Evolutionary conservation across 495 filamentous ascomycete genomes (phyloP).

Genomic region (Aspergillus panamensis): DNA sequence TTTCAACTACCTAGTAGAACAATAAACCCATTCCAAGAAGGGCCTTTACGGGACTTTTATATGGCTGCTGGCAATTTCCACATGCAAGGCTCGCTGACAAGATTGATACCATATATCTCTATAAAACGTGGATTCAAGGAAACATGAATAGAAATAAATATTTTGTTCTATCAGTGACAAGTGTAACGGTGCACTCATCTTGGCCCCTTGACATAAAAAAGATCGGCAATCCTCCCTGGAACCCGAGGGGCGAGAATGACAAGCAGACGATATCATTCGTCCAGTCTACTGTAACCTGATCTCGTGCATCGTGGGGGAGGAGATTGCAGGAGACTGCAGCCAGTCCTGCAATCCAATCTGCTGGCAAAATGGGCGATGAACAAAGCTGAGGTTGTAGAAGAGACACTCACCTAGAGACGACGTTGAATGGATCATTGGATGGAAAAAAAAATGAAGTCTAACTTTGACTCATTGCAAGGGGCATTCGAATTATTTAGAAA

Average conservation of each 20-base stretch:
- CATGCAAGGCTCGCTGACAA: not conserved
- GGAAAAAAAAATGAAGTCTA: not conserved
- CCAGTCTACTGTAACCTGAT: conserved; percentile 3
- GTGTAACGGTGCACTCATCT: not conserved
- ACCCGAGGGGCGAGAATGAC: not conserved
- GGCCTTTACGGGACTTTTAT: not conserved
- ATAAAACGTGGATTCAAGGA: not conserved
- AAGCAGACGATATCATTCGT: not conserved
- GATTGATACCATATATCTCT: not conserved
- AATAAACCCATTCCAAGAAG: not conserved
- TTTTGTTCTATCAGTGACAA: not conserved
- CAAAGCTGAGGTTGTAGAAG: no score
- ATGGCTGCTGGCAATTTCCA: not conserved
- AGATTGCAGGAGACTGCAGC: conserved; percentile 8
- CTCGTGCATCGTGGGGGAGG: not conserved
- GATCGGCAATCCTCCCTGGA: not conserved
- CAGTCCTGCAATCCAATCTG: not conserved
- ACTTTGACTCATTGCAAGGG: conserved; percentile 3
- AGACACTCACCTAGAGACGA: no score
- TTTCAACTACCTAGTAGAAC: not conserved
- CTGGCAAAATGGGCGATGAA: no score
- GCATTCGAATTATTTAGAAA: not conserved
- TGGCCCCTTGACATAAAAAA: not conserved
- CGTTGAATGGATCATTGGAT: not conserved
- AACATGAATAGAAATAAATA: not conserved